phyloP scores from a whole-genome alignment of 2,329 filamentous ascomycete species.

The Aureobasidium musti region DNA sequence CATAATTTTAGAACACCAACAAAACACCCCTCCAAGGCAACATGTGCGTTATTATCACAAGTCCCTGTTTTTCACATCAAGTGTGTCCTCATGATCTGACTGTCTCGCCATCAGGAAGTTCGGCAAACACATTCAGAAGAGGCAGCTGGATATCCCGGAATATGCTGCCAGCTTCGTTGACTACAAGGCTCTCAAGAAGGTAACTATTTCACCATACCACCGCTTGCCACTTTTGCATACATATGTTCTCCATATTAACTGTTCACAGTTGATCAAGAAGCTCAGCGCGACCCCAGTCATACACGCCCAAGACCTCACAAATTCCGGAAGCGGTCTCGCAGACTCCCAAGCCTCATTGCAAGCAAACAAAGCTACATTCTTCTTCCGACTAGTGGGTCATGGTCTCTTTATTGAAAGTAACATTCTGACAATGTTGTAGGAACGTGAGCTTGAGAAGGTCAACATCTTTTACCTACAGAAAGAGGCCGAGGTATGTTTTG shows the following conservation, averaged over 20 bases:
- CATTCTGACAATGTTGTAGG: conserved; percentile 54
- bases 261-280: conserved; percentile 88
- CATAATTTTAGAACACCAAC: conserved; percentile 13
- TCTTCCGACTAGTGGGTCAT: conserved; percentile 78
- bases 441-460: conserved; percentile 97
- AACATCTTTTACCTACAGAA: conserved; percentile 98
- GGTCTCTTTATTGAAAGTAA: not conserved
- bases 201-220: conserved; percentile 45
- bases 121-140: conserved; percentile 98
- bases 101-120: conserved; percentile 76
- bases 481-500: conserved; percentile 77
- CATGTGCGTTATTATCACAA: conserved; percentile 2
- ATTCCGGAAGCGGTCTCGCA: conserved; percentile 47
- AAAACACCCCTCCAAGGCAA: conserved; percentile 1
- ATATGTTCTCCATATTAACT: conserved; percentile 31
- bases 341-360: conserved; percentile 90
- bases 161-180: conserved; percentile 99
- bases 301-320: conserved; percentile 59
- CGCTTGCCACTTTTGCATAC: not conserved
- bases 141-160: conserved; percentile 97
- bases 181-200: conserved; percentile 99
- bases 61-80: not conserved
- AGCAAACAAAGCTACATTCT: conserved; percentile 97
- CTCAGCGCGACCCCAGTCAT: conserved; percentile 88
- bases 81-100: not conserved